phyloP scores from a whole-genome alignment of 192 early-diverging fungal species.

The Rhizophagus sp. region DNA sequence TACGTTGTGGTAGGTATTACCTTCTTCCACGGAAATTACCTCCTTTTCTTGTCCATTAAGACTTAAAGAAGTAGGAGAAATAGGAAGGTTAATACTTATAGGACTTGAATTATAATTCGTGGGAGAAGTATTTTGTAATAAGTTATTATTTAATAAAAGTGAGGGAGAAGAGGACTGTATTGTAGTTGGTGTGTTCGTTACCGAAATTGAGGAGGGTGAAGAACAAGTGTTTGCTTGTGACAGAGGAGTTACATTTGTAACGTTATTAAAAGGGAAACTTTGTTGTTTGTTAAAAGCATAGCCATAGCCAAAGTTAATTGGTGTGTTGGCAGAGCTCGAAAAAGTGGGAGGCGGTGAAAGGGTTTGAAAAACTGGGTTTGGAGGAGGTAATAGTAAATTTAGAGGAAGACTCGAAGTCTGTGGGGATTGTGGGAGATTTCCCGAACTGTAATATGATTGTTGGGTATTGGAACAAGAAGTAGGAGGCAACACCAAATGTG shows the following conservation, averaged over 20 bases:
- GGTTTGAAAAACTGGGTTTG: not conserved
- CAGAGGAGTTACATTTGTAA: not conserved
- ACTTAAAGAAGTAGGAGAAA: not conserved
- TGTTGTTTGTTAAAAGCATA: not conserved
- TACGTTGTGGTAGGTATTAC: not conserved
- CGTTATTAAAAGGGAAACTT: conserved; percentile 1
- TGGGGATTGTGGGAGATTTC: not conserved
- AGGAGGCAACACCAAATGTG: conserved; percentile 2
- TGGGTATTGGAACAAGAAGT: conserved; percentile 6
- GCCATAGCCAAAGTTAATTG: not conserved
- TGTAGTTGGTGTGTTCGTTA: not conserved
- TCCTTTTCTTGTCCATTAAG: not conserved
- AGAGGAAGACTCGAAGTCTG: not conserved
- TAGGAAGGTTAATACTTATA: not conserved
- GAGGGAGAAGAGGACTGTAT: not conserved
- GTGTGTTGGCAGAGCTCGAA: not conserved
- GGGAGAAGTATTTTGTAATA: not conserved
- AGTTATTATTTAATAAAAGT: not conserved
- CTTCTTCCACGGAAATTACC: not conserved
- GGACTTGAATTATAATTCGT: not conserved
- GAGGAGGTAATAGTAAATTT: conserved; percentile 1
- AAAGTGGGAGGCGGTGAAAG: not conserved
- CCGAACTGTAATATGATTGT: not conserved
- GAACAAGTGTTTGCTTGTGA: not conserved
- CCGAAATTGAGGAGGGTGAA: not conserved